phyloP scores from a whole-genome alignment of 1,139 yeast genomes.

The Kurtzmaniella quercitrusa region DNA sequence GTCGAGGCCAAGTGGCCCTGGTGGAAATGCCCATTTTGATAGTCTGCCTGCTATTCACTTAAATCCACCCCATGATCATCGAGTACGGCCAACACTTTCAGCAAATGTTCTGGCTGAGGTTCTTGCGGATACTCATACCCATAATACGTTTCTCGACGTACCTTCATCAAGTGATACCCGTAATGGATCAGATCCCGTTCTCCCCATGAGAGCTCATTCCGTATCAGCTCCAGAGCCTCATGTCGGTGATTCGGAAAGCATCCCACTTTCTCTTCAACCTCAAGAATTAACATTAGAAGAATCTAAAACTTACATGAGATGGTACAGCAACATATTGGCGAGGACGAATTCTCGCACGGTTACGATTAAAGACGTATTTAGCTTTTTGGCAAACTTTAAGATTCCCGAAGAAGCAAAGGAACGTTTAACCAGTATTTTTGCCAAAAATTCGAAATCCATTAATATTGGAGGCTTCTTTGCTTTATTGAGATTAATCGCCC shows the following conservation, averaged over 20 bases:
- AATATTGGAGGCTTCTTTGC: constrained; percentile 79
- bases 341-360: constrained; percentile 55
- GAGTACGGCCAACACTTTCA: background rate
- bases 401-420: constrained; percentile 41
- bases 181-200: constrained; percentile 5
- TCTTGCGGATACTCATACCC: background rate
- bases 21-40: background rate
- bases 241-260: constrained; percentile 17
- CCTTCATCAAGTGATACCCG: constrained; percentile 2
- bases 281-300: constrained; percentile 62
- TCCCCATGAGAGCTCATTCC: constrained; percentile 6
- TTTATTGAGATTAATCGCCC: constrained; percentile 59
- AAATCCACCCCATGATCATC: constrained; percentile 3
- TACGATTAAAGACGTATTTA: constrained; percentile 58
- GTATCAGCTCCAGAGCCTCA: constrained; percentile 3
- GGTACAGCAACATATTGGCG: constrained; percentile 70
- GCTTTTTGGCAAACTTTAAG: constrained; percentile 58
- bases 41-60: constrained; percentile 3
- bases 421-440: constrained; percentile 47
- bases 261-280: constrained; percentile 60
- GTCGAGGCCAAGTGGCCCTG: constrained; percentile 1
- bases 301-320: constrained; percentile 66
- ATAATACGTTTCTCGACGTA: constrained; percentile 3
- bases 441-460: constrained; percentile 45
- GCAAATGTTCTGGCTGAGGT: background rate